Conservation (phyloP, 805 yeast species). For the Grigorovia humatica region DNA sequence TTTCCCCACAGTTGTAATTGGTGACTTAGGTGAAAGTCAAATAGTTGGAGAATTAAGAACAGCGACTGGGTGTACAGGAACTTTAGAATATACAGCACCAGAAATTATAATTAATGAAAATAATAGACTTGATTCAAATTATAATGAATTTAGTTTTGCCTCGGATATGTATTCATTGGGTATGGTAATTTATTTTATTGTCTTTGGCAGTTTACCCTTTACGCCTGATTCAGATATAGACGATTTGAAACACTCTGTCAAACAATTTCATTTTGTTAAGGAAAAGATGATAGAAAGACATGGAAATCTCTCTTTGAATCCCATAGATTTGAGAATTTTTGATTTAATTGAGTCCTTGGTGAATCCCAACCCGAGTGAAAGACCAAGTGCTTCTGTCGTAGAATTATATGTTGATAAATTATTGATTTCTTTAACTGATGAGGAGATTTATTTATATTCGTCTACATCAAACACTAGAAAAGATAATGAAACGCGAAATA, state of each 20-base stretch:
- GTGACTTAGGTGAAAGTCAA: conserved; percentile 87
- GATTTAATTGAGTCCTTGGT: conserved; percentile 34
- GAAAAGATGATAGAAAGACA: conserved; percentile 12
- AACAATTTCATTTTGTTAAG: conserved; percentile 20
- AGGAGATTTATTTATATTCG: background rate
- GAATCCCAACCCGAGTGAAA: conserved; percentile 25
- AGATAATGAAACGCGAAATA: background rate
- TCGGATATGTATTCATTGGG: conserved; percentile 82
- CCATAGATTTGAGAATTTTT: conserved; percentile 25
- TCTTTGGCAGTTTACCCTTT: conserved; percentile 66
- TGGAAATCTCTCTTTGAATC: conserved; percentile 9
- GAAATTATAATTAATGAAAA: conserved; percentile 40
- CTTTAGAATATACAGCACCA: conserved; percentile 82
- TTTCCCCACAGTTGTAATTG: conserved; percentile 64
- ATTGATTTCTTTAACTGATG: background rate
- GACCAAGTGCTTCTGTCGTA: conserved; percentile 38
- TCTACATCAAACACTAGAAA: background rate
- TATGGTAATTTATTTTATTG: conserved; percentile 64
- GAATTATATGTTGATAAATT: conserved; percentile 22
- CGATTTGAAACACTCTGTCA: conserved; percentile 30
- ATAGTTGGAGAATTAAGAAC: conserved; percentile 53
- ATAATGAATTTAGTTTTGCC: conserved; percentile 52
- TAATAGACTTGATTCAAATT: conserved; percentile 18
- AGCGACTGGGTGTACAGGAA: conserved; percentile 80
- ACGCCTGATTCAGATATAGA: conserved; percentile 13